Percentiles rank a stretch among this genome's conserved stretches.
Conservation (phyloP, 352 stramenopile species). For the Globisporangium heterothallicum region DNA sequence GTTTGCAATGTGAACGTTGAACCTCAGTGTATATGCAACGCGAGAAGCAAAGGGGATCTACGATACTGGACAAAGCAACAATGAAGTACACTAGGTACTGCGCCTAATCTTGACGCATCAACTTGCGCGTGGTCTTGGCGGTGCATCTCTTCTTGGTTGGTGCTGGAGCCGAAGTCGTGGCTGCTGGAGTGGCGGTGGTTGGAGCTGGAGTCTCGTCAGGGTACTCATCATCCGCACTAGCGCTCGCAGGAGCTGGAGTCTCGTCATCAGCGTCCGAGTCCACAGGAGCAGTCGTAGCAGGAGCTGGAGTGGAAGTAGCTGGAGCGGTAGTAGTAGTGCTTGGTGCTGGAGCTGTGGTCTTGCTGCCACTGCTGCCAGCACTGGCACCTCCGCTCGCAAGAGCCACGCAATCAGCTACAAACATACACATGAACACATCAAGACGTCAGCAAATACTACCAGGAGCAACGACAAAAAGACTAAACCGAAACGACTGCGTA, state of each 20-base stretch:
- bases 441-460: no score
- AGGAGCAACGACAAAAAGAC: no score
- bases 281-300: constrained; percentile 8
- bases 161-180: background rate
- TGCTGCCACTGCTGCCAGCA: background rate
- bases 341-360: constrained; percentile 4
- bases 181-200: constrained; percentile 1
- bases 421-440: constrained; percentile 2
- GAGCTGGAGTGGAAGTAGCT: constrained; percentile 8
- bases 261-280: background rate
- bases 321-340: constrained; percentile 15
- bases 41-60: no score
- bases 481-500: no score
- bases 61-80: no score
- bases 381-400: constrained; percentile 1
- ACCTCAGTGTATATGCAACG: no score
- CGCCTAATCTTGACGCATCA: background rate
- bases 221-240: background rate
- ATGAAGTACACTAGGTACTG: background rate
- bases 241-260: background rate
- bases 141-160: background rate
- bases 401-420: constrained; percentile 1
- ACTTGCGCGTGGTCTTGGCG: background rate
- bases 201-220: background rate
- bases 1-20: no score